Conservation (phyloP, 1,139 yeast species). For the Taiozyma sp. region DNA sequence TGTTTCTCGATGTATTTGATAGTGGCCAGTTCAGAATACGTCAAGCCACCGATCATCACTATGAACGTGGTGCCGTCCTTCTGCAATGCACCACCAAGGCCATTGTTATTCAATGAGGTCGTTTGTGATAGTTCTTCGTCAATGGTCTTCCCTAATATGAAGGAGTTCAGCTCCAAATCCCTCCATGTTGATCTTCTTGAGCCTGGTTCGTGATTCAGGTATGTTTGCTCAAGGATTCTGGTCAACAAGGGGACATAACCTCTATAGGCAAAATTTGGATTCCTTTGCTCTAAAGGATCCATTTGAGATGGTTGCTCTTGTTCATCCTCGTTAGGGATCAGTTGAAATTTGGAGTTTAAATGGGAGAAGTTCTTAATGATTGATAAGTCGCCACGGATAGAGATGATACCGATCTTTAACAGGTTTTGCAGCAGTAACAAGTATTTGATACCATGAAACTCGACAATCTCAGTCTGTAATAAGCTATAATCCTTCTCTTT, state of each 20-base stretch:
- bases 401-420: conserved; percentile 33
- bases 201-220: conserved; percentile 16
- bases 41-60: conserved; percentile 69
- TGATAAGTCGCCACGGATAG: conserved; percentile 24
- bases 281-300: conserved; percentile 26
- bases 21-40: conserved; percentile 71
- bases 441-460: conserved; percentile 55
- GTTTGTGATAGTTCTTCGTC: conserved; percentile 29
- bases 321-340: conserved; percentile 25
- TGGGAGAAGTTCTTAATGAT: conserved; percentile 28
- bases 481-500: conserved; percentile 51
- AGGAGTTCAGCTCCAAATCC: conserved; percentile 18
- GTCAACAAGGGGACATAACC: conserved; percentile 43
- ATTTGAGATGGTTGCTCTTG: conserved; percentile 16
- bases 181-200: conserved; percentile 17
- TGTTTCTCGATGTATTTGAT: conserved; percentile 49
- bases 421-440: conserved; percentile 35
- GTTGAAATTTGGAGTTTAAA: conserved; percentile 23
- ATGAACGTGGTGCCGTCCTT: conserved; percentile 41
- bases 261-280: conserved; percentile 35
- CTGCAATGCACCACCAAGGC: conserved; percentile 22
- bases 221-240: conserved; percentile 34
- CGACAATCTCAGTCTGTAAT: conserved; percentile 46
- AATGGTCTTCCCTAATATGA: conserved; percentile 31
- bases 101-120: conserved; percentile 26